Percentiles rank a stretch among this genome's conserved stretches.
Evolutionary conservation across 2,329 filamentous ascomycete genomes (phyloP).

Genomic region (Arthrobotrys sinensis): DNA sequence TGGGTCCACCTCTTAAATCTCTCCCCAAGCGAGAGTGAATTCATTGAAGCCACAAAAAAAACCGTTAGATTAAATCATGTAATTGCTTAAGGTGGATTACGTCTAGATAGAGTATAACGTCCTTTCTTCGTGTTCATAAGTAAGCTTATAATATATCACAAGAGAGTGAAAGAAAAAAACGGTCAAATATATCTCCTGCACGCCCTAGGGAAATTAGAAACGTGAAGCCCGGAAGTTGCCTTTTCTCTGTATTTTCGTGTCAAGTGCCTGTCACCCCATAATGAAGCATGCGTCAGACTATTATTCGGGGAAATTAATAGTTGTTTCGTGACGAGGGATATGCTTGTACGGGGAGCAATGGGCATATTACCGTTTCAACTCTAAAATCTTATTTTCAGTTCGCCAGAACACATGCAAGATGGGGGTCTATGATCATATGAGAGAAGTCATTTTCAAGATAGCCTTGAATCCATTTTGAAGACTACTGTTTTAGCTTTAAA

Average conservation of each 20-base stretch:
- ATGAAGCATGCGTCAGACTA: conserved; percentile 30
- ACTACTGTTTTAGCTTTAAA: neutral
- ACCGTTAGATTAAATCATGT: neutral
- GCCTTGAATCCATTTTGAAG: neutral
- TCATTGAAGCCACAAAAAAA: conserved; percentile 1
- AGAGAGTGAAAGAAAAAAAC: conserved; percentile 1
- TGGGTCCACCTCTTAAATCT: conserved; percentile 34
- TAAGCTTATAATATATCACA: neutral
- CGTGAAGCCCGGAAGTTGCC: conserved; percentile 19
- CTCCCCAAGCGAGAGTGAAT: conserved; percentile 34
- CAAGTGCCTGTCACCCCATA: conserved; percentile 31
- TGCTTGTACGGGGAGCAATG: conserved; percentile 10
- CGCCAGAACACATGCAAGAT: conserved; percentile 5
- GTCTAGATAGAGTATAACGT: conserved; percentile 14
- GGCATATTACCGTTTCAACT: conserved; percentile 23
- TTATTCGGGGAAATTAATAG: conserved; percentile 32
- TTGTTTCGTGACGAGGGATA: conserved; percentile 30
- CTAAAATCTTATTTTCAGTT: conserved; percentile 32
- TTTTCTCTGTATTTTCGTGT: neutral
- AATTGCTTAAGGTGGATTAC: neutral
- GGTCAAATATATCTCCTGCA: conserved; percentile 21
- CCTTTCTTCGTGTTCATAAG: neutral
- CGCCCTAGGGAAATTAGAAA: conserved; percentile 22
- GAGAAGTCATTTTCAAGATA: neutral
- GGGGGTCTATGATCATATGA: neutral